These are phyloP conservation scores for Pelargonium nanum DNA, from an alignment of 345 rosid species.

Conservation along the genomic window DNA sequence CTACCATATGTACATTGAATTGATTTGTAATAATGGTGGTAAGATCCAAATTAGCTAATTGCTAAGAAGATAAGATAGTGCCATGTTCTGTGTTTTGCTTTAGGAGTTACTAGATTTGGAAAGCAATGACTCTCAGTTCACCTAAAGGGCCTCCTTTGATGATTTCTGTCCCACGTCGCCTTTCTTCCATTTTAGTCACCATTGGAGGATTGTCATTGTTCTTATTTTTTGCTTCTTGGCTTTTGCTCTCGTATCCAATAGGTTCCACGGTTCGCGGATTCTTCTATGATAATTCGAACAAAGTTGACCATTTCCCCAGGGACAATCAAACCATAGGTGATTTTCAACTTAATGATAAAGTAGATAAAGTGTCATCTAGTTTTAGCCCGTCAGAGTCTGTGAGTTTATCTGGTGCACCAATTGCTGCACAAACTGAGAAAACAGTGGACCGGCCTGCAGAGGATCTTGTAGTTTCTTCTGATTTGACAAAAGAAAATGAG, in stretches of 20 bases:
- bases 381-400: conserved; percentile 9
- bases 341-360: conserved; percentile 4
- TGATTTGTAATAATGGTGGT: background rate
- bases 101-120: conserved; percentile 9
- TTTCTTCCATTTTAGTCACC: conserved; percentile 43
- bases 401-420: conserved; percentile 9
- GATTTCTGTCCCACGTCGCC: conserved; percentile 42
- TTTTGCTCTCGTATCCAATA: conserved; percentile 49
- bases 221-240: conserved; percentile 53
- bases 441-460: background rate
- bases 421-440: conserved; percentile 1
- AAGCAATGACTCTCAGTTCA: conserved; percentile 43
- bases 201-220: conserved; percentile 58
- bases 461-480: background rate
- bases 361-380: conserved; percentile 9
- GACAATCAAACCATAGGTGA: conserved; percentile 12
- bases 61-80: background rate
- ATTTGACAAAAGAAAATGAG: conserved; percentile 14
- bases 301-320: conserved; percentile 13
- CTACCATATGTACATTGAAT: background rate
- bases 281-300: conserved; percentile 38
- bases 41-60: background rate
- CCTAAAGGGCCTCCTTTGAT: conserved; percentile 31
- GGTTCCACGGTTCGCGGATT: conserved; percentile 44
- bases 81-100: too few species aligned